A percentile compares a stretch with the other conserved stretches of the same genome.
Conservation (phyloP, 106 monocot genomes). For the Platanthera zijinensis region DNA sequence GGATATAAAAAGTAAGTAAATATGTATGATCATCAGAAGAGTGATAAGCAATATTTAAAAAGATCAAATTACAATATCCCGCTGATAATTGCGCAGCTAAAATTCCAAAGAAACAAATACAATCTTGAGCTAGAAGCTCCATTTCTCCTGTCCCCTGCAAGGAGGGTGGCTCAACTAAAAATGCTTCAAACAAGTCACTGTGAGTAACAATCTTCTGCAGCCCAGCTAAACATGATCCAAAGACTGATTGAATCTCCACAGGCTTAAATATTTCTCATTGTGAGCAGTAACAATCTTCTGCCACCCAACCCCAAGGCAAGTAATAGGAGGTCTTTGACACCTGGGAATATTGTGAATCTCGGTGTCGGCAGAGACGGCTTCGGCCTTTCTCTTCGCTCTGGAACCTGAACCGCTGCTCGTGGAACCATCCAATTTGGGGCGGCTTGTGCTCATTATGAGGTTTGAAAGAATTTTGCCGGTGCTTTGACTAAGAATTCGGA, state of each 20-base stretch:
- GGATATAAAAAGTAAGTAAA: too few species aligned
- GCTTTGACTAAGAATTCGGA: slow-evolving; percentile 66
- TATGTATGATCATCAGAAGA: too few species aligned
- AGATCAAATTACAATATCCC: too few species aligned
- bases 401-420: not conserved
- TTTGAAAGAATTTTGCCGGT: slow-evolving; percentile 65
- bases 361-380: slow-evolving; percentile 13
- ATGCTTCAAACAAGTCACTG: too few species aligned
- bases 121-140: too few species aligned
- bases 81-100: too few species aligned
- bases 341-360: slow-evolving; percentile 51
- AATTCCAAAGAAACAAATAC: too few species aligned
- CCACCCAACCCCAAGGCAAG: slow-evolving; percentile 67
- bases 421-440: not conserved
- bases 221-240: not conserved
- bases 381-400: slow-evolving; percentile 18
- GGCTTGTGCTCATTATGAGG: slow-evolving; percentile 16
- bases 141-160: too few species aligned
- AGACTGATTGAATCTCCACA: slow-evolving; percentile 58
- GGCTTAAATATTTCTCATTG: slow-evolving; percentile 54
- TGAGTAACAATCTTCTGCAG: too few species aligned
- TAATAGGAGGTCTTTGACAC: slow-evolving; percentile 53
- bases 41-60: too few species aligned
- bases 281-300: slow-evolving; percentile 79
- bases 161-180: too few species aligned